phyloP scores from a whole-genome alignment of 2,329 filamentous ascomycete species.

The Endoconidiophora laricicola region DNA sequence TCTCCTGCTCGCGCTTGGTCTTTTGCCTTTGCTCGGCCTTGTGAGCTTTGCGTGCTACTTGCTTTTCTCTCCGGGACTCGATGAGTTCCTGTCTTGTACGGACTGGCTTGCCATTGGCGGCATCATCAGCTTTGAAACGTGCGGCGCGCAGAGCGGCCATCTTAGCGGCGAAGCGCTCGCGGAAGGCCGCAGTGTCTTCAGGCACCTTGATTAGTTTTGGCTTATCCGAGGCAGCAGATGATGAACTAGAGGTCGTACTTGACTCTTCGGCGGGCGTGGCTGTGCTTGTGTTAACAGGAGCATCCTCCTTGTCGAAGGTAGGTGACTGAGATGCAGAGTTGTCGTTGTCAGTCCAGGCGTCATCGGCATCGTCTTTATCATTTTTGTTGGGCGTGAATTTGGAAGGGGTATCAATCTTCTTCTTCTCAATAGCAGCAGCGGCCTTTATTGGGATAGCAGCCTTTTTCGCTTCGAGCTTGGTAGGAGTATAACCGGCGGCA shows the following conservation, averaged over 20 bases:
- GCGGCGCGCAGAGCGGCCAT: conserved; percentile 73
- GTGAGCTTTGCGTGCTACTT: conserved; percentile 68
- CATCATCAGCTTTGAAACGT: conserved; percentile 59
- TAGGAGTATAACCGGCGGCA: conserved; percentile 10
- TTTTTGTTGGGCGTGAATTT: conserved; percentile 9
- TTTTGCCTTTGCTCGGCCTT: conserved; percentile 72
- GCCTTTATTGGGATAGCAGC: conserved; percentile 14
- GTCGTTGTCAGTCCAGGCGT: conserved; percentile 16
- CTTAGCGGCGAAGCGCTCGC: conserved; percentile 61
- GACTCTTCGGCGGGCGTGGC: conserved; percentile 33
- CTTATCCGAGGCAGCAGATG: conserved; percentile 48
- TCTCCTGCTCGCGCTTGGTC: conserved; percentile 65
- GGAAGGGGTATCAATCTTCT: conserved; percentile 8
- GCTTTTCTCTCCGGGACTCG: conserved; percentile 73
- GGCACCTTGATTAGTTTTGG: conserved; percentile 52
- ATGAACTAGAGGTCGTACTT: conserved; percentile 28
- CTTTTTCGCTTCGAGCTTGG: conserved; percentile 16
- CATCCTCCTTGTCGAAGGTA: conserved; percentile 38
- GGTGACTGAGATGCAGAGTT: conserved; percentile 33
- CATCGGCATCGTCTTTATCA: conserved; percentile 1
- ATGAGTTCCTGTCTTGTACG: conserved; percentile 83
- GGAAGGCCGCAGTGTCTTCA: conserved; percentile 56
- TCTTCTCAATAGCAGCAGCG: conserved; percentile 13
- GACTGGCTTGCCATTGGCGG: conserved; percentile 62
- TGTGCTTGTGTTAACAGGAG: conserved; percentile 19